These are phyloP conservation scores for Mortierella sp. DNA, from an alignment of 371 early-diverging fungal genomes.

Conservation along the genomic window DNA sequence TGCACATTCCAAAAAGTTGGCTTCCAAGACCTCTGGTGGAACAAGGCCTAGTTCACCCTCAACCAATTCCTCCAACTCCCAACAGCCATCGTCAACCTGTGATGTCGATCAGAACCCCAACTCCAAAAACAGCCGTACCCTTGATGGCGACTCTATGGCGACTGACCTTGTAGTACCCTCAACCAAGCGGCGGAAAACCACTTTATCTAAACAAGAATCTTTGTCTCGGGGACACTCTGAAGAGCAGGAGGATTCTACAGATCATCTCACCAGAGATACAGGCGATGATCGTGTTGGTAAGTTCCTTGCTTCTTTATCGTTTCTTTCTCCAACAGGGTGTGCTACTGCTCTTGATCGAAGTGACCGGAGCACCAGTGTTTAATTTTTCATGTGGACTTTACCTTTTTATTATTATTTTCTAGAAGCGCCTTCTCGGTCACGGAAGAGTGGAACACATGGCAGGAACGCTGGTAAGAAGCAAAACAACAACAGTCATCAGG, in stretches of 20 bases:
- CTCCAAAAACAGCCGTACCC: constrained; percentile 6
- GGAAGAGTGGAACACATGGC: constrained; percentile 9
- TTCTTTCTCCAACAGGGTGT: too few relatives aligned
- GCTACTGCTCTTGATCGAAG: too few relatives aligned
- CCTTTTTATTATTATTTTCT: neutral
- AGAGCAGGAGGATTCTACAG: constrained; percentile 6
- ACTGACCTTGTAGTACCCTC: constrained; percentile 2
- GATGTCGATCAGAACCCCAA: neutral
- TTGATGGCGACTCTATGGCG: constrained; percentile 9
- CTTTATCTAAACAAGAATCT: constrained; percentile 14
- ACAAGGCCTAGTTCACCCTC: constrained; percentile 23
- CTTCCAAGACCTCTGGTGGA: constrained; percentile 18
- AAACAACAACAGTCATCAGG: neutral
- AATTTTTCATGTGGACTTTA: neutral
- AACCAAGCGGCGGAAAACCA: constrained; percentile 34
- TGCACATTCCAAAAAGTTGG: constrained; percentile 19
- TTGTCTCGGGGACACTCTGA: constrained; percentile 10
- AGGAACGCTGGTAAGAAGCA: neutral
- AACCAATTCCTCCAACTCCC: neutral
- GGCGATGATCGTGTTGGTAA: neutral
- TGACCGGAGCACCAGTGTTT: too few relatives aligned
- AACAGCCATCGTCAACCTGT: too few relatives aligned
- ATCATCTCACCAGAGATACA: neutral
- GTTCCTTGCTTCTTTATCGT: too few relatives aligned
- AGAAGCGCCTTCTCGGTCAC: constrained; percentile 9